A percentile compares a stretch with the other conserved stretches of the same genome.
Evolutionary conservation across 169 alveolate genomes (phyloP).

Genomic region (Plasmodium coatneyi): DNA sequence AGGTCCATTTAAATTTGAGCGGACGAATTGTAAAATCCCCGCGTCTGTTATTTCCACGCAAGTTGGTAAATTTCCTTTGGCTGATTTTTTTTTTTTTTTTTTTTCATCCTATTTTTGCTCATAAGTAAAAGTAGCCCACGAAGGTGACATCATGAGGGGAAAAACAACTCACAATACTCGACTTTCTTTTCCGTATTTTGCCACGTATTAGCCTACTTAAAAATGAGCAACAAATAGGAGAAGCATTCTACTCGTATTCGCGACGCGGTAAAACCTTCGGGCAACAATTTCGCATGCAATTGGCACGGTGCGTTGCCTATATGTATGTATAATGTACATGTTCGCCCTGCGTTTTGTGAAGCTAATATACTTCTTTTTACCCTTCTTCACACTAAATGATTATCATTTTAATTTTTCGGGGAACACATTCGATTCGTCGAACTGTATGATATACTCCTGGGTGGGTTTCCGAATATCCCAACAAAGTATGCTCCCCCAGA

Average conservation of each 20-base stretch:
- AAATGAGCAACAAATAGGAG: not conserved
- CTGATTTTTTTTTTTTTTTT: not conserved
- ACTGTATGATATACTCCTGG: not conserved
- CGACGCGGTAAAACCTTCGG: not conserved
- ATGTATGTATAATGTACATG: not conserved
- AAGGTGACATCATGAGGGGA: not conserved
- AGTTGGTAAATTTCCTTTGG: not conserved
- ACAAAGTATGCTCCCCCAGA: not conserved
- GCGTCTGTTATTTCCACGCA: not conserved
- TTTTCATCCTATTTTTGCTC: not conserved
- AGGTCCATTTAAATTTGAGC: not conserved
- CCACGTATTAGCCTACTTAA: not conserved
- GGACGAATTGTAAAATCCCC: not conserved
- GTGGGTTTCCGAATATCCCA: not conserved
- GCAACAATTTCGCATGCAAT: not conserved
- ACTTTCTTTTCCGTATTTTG: not conserved
- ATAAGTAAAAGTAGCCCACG: not conserved
- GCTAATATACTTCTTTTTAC: not conserved
- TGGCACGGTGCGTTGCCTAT: not conserved
- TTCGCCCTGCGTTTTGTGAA: not conserved
- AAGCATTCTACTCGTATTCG: not conserved
- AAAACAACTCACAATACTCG: not conserved
- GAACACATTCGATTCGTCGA: not conserved
- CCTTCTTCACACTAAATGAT: not conserved
- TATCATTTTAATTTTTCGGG: not conserved